Evolutionary conservation across 805 yeast species (phyloP).

Genomic region (Saturnispora gosingensis): DNA sequence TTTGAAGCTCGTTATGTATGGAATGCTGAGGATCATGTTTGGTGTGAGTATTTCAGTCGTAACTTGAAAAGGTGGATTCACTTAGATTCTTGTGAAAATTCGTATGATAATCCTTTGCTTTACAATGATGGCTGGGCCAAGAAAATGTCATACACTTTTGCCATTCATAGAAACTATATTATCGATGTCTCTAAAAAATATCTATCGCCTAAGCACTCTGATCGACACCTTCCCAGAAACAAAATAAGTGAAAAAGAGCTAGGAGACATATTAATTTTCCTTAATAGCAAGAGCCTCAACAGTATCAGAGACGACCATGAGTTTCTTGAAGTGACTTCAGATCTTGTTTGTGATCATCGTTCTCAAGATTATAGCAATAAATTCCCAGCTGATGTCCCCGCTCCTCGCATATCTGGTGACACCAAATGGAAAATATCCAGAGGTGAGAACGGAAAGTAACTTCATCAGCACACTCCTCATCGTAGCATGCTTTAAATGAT

Average conservation of each 20-base stretch:
- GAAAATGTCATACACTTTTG: constrained; percentile 81
- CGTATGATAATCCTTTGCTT: constrained; percentile 71
- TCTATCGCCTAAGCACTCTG: constrained; percentile 29
- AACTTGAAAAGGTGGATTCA: constrained; percentile 70
- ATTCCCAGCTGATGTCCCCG: constrained; percentile 14
- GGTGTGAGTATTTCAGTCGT: constrained; percentile 82
- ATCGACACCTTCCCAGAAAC: constrained; percentile 38
- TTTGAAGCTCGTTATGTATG: constrained; percentile 63
- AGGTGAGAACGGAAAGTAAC: constrained; percentile 59
- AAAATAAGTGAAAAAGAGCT: constrained; percentile 35
- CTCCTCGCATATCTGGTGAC: constrained; percentile 69
- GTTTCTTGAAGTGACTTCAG: constrained; percentile 5
- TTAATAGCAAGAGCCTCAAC: constrained; percentile 24
- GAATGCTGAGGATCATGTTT: constrained; percentile 91
- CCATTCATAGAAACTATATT: constrained; percentile 51
- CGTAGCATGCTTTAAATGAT: no score
- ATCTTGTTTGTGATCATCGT: constrained; percentile 6
- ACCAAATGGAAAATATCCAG: constrained; percentile 66
- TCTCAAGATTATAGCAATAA: constrained; percentile 1
- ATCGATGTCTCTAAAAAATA: constrained; percentile 66
- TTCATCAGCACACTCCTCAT: not conserved
- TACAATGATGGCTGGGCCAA: constrained; percentile 89
- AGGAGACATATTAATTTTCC: constrained; percentile 24
- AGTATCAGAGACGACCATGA: not conserved
- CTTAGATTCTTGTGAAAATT: constrained; percentile 79